Conservation (phyloP, 2,329 filamentous ascomycete genomes). For the Colletotrichum sp. region DNA sequence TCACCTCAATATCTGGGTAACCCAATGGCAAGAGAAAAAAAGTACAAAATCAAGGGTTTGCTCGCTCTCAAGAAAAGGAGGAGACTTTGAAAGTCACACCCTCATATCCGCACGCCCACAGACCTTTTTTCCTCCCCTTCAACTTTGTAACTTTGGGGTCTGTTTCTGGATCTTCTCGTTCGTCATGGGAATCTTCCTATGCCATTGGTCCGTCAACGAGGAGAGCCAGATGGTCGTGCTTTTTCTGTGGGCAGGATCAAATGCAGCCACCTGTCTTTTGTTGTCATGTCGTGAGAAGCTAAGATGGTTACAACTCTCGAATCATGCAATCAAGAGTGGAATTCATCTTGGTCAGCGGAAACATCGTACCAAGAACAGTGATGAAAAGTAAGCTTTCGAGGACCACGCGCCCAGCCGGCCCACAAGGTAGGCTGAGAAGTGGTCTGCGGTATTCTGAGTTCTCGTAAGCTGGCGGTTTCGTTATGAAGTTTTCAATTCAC, state of each 20-base stretch:
- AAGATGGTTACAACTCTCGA: neutral
- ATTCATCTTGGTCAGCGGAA: neutral
- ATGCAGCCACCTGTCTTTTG: neutral
- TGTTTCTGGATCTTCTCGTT: neutral
- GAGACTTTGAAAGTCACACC: neutral
- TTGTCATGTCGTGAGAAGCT: neutral
- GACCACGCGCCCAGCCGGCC: neutral
- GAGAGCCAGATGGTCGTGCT: accelerated
- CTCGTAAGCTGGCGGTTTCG: neutral
- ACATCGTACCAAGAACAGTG: too few species aligned
- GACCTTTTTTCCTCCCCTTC: neutral
- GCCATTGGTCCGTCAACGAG: neutral
- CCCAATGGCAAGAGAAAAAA: neutral
- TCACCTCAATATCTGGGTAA: too few species aligned
- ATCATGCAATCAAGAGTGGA: neutral
- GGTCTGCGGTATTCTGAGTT: neutral
- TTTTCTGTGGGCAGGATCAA: neutral
- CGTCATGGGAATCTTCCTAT: too few species aligned
- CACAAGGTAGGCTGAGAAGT: neutral
- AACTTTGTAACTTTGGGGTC: neutral
- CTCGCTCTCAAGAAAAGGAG: neutral
- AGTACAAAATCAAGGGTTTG: neutral
- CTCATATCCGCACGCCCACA: too few species aligned
- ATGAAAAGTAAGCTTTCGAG: neutral
- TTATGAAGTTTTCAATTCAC: too few species aligned